Conservation (phyloP, 2,329 filamentous ascomycete species). For the Cryphonectria japonica region DNA sequence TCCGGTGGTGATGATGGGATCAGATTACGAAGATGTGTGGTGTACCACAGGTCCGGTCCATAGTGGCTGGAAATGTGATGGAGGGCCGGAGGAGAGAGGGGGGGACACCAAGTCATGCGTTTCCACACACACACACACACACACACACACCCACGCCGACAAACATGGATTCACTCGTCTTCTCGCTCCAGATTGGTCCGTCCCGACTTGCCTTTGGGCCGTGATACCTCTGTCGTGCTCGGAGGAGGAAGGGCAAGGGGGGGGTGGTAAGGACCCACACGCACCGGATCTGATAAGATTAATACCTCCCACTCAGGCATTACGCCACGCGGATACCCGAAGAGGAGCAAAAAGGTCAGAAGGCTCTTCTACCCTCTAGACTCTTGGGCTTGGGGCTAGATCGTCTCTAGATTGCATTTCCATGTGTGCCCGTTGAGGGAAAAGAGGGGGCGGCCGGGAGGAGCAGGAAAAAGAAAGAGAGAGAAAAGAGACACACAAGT, state of each 20-base stretch:
- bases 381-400: not conserved
- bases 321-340: not conserved
- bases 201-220: not conserved
- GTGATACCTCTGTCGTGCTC: not conserved
- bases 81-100: not conserved
- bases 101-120: not conserved
- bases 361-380: not conserved
- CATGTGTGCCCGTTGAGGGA: no score
- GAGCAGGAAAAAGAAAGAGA: no score
- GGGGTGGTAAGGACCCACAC: not conserved
- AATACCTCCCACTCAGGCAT: slow-evolving; percentile 1
- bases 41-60: no score
- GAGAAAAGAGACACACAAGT: not conserved
- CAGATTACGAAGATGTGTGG: not conserved
- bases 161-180: not conserved
- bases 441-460: no score
- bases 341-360: not conserved
- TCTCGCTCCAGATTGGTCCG: not conserved
- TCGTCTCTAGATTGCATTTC: not conserved
- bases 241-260: not conserved
- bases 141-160: not conserved
- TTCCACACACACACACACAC: not conserved
- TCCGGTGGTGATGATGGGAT: not conserved
- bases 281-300: slow-evolving; percentile 14
- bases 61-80: no score